Percentiles rank a stretch among this genome's conserved stretches.
Conservation (phyloP, 768 basidiomycete genomes). For the Lanmaoa rubissima region DNA sequence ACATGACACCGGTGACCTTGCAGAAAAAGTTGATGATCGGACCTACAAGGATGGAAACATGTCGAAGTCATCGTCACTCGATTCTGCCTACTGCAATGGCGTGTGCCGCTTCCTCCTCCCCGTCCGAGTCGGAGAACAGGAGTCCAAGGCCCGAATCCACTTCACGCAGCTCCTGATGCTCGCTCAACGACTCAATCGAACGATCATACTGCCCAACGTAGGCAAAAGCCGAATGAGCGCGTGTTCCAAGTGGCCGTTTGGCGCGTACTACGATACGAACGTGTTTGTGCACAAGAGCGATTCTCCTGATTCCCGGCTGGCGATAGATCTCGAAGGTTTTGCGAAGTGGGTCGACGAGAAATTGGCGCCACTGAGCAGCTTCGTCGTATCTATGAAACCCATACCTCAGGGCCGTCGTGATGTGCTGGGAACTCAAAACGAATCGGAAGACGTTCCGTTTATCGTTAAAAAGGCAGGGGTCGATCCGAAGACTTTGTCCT, state of each 20-base stretch:
- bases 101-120: constrained; percentile 50
- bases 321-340: constrained; percentile 40
- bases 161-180: constrained; percentile 50
- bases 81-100: constrained; percentile 22
- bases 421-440: background rate
- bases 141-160: constrained; percentile 57
- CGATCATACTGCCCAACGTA: constrained; percentile 60
- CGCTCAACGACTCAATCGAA: constrained; percentile 50
- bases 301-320: constrained; percentile 2
- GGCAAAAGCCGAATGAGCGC: constrained; percentile 52
- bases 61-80: constrained; percentile 6
- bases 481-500: constrained; percentile 19
- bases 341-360: constrained; percentile 36
- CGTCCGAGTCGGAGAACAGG: constrained; percentile 52
- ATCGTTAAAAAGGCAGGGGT: background rate
- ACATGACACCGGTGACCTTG: background rate
- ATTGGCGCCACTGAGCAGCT: constrained; percentile 28
- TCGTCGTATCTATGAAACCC: constrained; percentile 37
- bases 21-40: background rate
- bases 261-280: constrained; percentile 47
- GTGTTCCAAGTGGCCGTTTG: constrained; percentile 50
- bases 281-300: constrained; percentile 2
- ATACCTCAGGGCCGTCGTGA: constrained; percentile 13
- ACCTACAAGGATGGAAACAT: background rate
- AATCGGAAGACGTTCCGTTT: background rate